These are phyloP conservation scores for Monosporascus sp. DNA, from an alignment of 2,329 filamentous ascomycete genomes.

Conservation along the genomic window DNA sequence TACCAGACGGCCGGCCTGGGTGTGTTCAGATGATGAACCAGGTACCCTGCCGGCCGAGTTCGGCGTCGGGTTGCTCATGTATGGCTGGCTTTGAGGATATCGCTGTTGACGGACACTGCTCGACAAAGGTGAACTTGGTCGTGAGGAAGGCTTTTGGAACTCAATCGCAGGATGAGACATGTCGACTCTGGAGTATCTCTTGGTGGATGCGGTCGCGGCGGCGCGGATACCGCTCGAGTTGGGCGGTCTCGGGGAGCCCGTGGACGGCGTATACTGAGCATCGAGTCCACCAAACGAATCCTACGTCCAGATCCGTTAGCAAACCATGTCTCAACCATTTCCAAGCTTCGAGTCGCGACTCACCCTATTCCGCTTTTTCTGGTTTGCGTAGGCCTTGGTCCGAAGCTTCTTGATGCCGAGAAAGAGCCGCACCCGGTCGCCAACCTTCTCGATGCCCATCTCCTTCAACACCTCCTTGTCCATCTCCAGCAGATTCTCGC, in stretches of 20 bases:
- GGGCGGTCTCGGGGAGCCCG: slow-evolving; percentile 58
- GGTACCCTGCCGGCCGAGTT: slow-evolving; percentile 49
- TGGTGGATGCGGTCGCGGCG: slow-evolving; percentile 44
- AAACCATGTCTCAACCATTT: neutral
- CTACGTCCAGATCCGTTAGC: slow-evolving; percentile 37
- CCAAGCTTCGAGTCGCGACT: slow-evolving; percentile 20
- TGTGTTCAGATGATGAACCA: slow-evolving; percentile 57
- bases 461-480: slow-evolving; percentile 95
- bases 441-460: slow-evolving; percentile 97
- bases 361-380: slow-evolving; percentile 82
- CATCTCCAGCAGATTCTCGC: slow-evolving; percentile 93
- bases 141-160: slow-evolving; percentile 52
- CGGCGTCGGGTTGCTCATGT: slow-evolving; percentile 42
- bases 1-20: slow-evolving; percentile 57
- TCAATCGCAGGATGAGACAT: slow-evolving; percentile 35
- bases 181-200: slow-evolving; percentile 54
- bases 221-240: slow-evolving; percentile 43
- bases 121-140: slow-evolving; percentile 63
- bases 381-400: slow-evolving; percentile 69
- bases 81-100: slow-evolving; percentile 47
- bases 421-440: slow-evolving; percentile 88
- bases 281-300: slow-evolving; percentile 82
- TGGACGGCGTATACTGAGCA: slow-evolving; percentile 54
- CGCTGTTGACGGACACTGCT: slow-evolving; percentile 47
- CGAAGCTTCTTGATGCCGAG: slow-evolving; percentile 78